A percentile compares a stretch with the other conserved stretches of the same genome.
phyloP scores from a whole-genome alignment of 2,329 filamentous ascomycete genomes.

The Emydomyces testavorans region DNA sequence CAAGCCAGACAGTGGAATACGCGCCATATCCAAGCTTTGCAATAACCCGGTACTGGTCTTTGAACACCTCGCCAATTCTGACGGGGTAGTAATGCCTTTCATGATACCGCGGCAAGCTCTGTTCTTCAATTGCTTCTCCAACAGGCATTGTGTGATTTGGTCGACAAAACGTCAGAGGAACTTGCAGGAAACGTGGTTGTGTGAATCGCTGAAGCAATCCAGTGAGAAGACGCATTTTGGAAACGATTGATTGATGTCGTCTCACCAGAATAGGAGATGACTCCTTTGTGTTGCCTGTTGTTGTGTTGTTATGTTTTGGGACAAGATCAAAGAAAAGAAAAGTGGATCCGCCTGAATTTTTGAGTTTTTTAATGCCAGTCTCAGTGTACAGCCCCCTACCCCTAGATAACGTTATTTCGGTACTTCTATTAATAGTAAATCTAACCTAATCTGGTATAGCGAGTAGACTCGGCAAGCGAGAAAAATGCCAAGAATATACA shows the following conservation, averaged over 20 bases:
- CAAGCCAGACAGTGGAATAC: slow-evolving; percentile 22
- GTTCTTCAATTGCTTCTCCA: slow-evolving; percentile 11
- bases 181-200: slow-evolving; percentile 7
- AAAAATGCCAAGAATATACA: no score
- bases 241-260: slow-evolving; percentile 7
- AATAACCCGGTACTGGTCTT: slow-evolving; percentile 18
- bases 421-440: no score
- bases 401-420: no score
- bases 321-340: no score
- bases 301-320: no score
- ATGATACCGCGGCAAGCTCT: slow-evolving; percentile 16
- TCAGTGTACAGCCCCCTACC: no score
- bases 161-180: slow-evolving; percentile 10
- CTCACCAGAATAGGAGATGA: neutral
- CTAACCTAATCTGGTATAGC: no score
- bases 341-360: no score
- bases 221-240: slow-evolving; percentile 10
- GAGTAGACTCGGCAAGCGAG: no score
- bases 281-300: neutral
- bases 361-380: no score
- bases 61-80: slow-evolving; percentile 18
- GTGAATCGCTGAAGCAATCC: slow-evolving; percentile 4
- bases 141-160: slow-evolving; percentile 10
- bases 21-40: slow-evolving; percentile 22
- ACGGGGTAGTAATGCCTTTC: slow-evolving; percentile 20